Evolutionary conservation across 176 grass and related monocot genomes (phyloP).

Genomic region (Secale cereale): DNA sequence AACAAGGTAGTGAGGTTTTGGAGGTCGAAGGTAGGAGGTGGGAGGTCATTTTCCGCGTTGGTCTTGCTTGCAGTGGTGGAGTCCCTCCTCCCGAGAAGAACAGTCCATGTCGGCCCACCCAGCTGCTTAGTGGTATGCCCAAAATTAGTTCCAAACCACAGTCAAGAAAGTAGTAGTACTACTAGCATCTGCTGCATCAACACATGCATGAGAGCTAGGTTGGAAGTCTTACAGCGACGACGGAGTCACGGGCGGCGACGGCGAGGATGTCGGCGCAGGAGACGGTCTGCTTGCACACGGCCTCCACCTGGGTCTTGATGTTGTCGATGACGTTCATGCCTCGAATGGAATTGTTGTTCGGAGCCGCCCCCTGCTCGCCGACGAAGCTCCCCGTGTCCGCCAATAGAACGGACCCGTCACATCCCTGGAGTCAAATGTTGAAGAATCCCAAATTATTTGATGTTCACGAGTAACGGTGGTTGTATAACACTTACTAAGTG

Average conservation of each 20-base stretch:
- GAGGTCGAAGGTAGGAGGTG: background rate
- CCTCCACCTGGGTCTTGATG: constrained; percentile 68
- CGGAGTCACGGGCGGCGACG: constrained; percentile 58
- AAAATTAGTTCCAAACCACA: background rate
- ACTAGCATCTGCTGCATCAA: background rate
- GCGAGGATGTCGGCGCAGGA: constrained; percentile 74
- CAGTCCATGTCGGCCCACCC: constrained; percentile 55
- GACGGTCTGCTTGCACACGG: constrained; percentile 46
- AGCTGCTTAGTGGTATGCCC: constrained; percentile 21
- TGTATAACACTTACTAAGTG: no score
- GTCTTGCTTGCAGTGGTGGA: constrained; percentile 17
- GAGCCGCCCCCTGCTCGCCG: background rate
- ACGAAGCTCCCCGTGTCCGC: background rate
- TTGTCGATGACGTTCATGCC: constrained; percentile 33
- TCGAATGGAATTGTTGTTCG: constrained; percentile 3
- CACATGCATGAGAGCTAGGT: no score
- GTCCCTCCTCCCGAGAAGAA: constrained; percentile 52
- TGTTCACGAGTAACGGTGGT: no score
- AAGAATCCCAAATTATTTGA: no score
- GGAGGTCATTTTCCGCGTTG: constrained; percentile 24
- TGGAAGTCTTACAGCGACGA: constrained; percentile 39
- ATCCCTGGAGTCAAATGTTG: no score
- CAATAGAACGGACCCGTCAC: constrained; percentile 66
- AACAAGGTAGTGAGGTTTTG: background rate
- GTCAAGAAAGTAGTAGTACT: background rate